Percentiles rank a stretch among this genome's conserved stretches.
Evolutionary conservation across 2,329 filamentous ascomycete species (phyloP).

Genomic region (Elsinoe australis): DNA sequence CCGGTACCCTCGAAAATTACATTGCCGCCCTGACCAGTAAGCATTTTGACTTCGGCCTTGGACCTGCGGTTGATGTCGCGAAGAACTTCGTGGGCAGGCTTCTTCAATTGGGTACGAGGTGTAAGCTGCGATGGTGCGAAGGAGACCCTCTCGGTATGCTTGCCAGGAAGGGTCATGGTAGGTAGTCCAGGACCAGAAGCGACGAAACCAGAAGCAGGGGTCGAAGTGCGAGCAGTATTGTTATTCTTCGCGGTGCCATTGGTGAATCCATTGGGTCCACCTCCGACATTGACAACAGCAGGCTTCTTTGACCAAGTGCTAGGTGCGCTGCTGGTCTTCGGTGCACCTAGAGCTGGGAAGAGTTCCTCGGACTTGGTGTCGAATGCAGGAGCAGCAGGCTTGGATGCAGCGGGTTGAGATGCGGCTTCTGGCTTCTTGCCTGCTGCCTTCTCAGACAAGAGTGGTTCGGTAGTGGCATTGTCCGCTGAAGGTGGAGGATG

Average conservation of each 20-base stretch:
- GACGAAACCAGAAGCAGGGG: slow-evolving; percentile 52
- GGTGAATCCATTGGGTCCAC: slow-evolving; percentile 39
- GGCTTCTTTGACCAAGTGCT: slow-evolving; percentile 72
- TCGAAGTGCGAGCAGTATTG: slow-evolving; percentile 51
- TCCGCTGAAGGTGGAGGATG: slow-evolving; percentile 46
- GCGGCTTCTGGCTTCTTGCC: slow-evolving; percentile 55
- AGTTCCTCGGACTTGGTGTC: slow-evolving; percentile 84
- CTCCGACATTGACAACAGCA: slow-evolving; percentile 40
- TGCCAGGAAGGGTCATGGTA: slow-evolving; percentile 63
- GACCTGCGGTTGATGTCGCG: slow-evolving; percentile 90
- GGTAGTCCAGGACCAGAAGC: slow-evolving; percentile 25
- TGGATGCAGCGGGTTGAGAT: slow-evolving; percentile 21
- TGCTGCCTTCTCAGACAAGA: slow-evolving; percentile 54
- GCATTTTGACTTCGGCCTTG: slow-evolving; percentile 75
- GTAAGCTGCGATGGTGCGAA: slow-evolving; percentile 70
- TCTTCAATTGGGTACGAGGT: slow-evolving; percentile 69
- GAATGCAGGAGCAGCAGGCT: slow-evolving; percentile 39
- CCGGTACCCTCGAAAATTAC: slow-evolving; percentile 80
- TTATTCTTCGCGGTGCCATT: slow-evolving; percentile 50
- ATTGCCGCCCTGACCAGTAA: slow-evolving; percentile 61
- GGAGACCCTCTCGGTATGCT: slow-evolving; percentile 67
- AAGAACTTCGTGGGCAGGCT: slow-evolving; percentile 74
- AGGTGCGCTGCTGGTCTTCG: slow-evolving; percentile 59
- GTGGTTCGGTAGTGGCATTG: slow-evolving; percentile 38
- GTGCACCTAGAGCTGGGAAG: slow-evolving; percentile 81